A percentile compares a stretch with the other conserved stretches of the same genome.
Conservation (phyloP, 768 basidiomycete species). For the Mycena albidolilacea region DNA sequence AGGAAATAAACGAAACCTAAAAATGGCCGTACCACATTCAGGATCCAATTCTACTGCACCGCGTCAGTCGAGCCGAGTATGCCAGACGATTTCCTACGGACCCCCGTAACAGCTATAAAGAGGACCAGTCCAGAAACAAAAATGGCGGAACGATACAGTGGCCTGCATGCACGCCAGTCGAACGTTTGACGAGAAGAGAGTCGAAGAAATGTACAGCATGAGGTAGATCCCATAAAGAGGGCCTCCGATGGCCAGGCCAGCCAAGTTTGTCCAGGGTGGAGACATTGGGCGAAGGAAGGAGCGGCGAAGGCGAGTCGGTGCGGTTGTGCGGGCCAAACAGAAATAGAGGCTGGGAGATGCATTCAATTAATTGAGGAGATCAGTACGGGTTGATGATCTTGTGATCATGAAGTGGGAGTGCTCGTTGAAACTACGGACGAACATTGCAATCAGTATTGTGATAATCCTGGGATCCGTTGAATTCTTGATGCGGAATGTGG, state of each 20-base stretch:
- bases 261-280: slow-evolving; percentile 27
- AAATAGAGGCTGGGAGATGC: neutral
- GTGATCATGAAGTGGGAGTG: too few relatives aligned
- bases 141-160: slow-evolving; percentile 13
- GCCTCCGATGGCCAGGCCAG: slow-evolving; percentile 18
- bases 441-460: too few relatives aligned
- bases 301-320: neutral
- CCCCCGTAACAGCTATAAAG: slow-evolving; percentile 17
- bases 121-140: slow-evolving; percentile 23
- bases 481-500: too few relatives aligned
- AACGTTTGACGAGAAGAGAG: slow-evolving; percentile 17
- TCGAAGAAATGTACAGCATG: slow-evolving; percentile 21
- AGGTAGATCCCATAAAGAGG: slow-evolving; percentile 24
- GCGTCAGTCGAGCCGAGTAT: neutral
- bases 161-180: neutral
- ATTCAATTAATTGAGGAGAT: neutral
- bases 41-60: neutral
- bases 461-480: too few relatives aligned
- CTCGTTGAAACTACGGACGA: too few relatives aligned
- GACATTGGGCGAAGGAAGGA: neutral
- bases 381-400: too few relatives aligned
- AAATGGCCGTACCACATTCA: neutral
- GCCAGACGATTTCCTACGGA: neutral
- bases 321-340: too few relatives aligned
- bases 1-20: slow-evolving; percentile 7